phyloP scores from a whole-genome alignment of 2,329 filamentous ascomycete genomes.

The Ophiobolus disseminans region DNA sequence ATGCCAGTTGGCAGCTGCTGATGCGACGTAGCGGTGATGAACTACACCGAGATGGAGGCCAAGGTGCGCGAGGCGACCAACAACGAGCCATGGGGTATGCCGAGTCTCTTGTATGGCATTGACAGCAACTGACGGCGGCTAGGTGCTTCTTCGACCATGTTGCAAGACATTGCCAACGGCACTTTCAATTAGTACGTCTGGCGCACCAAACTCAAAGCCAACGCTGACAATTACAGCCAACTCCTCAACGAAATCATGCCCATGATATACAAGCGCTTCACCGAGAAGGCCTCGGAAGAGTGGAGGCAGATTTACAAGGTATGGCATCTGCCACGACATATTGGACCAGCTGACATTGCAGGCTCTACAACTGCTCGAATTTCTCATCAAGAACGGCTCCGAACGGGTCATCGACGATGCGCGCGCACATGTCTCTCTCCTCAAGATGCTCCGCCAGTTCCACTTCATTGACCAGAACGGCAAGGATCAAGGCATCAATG shows the following conservation, averaged over 20 bases:
- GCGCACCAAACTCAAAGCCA: background rate
- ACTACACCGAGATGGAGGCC: slow-evolving; percentile 77
- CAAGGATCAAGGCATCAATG: slow-evolving; percentile 98
- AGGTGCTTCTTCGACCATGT: slow-evolving; percentile 79
- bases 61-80: slow-evolving; percentile 97
- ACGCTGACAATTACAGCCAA: slow-evolving; percentile 67
- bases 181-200: slow-evolving; percentile 92
- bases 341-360: slow-evolving; percentile 40
- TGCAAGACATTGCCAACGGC: slow-evolving; percentile 98
- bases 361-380: slow-evolving; percentile 90
- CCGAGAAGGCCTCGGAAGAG: slow-evolving; percentile 96
- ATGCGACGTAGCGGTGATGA: slow-evolving; percentile 80
- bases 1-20: slow-evolving; percentile 34
- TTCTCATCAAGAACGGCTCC: slow-evolving; percentile 96
- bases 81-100: slow-evolving; percentile 90
- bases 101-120: slow-evolving; percentile 62
- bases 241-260: slow-evolving; percentile 99
- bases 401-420: slow-evolving; percentile 98
- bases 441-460: slow-evolving; percentile 99
- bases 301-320: slow-evolving; percentile 99
- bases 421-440: slow-evolving; percentile 87
- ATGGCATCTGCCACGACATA: slow-evolving; percentile 8
- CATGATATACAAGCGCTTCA: slow-evolving; percentile 99
- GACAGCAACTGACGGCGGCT: slow-evolving; percentile 19
- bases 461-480: slow-evolving; percentile 96